Conservation (phyloP, 1,284 basidiomycete species). For the Xerocomus amazonicus region DNA sequence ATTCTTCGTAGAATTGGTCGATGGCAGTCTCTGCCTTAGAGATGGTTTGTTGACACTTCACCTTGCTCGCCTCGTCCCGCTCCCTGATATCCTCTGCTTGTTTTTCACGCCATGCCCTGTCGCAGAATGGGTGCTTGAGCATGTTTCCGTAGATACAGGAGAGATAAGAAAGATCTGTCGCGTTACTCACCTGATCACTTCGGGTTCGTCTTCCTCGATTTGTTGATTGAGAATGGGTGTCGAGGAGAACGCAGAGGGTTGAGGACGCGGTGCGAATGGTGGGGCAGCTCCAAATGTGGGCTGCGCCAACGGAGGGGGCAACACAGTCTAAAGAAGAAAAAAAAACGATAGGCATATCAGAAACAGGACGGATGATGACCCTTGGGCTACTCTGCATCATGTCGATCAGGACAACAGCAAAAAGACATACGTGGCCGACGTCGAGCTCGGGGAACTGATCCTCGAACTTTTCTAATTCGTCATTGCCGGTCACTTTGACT, state of each 20-base stretch:
- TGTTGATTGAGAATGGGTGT: conserved; percentile 71
- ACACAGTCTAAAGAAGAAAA: conserved; percentile 26
- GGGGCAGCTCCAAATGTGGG: conserved; percentile 49
- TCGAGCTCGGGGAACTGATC: conserved; percentile 88
- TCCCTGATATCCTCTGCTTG: conserved; percentile 84
- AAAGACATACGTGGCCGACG: conserved; percentile 47
- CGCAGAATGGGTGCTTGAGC: background rate
- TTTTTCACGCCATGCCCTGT: conserved; percentile 83
- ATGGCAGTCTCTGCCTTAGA: conserved; percentile 89
- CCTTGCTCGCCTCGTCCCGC: conserved; percentile 75
- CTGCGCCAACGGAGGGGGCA: conserved; percentile 24
- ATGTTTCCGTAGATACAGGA: background rate
- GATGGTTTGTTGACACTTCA: conserved; percentile 82
- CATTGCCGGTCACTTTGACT: conserved; percentile 82
- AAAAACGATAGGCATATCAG: conserved; percentile 3
- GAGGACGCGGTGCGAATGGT: conserved; percentile 70
- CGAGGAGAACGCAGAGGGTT: conserved; percentile 61
- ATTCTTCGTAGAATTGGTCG: conserved; percentile 95
- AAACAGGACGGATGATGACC: background rate
- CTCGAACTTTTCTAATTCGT: conserved; percentile 89
- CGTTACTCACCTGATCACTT: conserved; percentile 65
- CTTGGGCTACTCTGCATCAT: background rate
- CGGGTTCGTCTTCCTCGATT: conserved; percentile 79
- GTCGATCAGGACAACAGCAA: background rate
- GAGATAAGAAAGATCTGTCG: no score